Evolutionary conservation across 768 basidiomycete genomes (phyloP).

Genomic region (Trametes cubensis): DNA sequence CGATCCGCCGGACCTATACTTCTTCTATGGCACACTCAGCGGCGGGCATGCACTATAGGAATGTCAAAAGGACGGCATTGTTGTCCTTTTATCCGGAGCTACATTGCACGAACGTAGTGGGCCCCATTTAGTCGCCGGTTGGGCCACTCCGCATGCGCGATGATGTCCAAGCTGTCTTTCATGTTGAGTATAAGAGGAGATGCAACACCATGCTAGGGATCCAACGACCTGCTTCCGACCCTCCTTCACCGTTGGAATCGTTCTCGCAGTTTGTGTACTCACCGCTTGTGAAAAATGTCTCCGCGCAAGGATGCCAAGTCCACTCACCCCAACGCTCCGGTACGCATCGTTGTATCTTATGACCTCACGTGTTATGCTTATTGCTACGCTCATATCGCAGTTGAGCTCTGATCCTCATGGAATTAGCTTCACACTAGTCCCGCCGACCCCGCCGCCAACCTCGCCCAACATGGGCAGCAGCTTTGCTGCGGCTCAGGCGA

Average conservation of each 20-base stretch:
- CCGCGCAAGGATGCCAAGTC: constrained; percentile 3
- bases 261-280: background rate
- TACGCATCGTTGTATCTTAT: background rate
- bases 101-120: background rate
- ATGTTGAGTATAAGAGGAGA: background rate
- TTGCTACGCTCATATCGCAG: background rate
- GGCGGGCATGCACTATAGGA: background rate
- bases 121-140: background rate
- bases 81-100: background rate
- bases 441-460: constrained; percentile 10
- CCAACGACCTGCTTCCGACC: background rate
- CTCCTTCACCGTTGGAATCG: background rate
- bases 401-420: constrained; percentile 12
- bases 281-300: constrained; percentile 1
- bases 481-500: background rate
- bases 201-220: background rate
- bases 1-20: too few species aligned
- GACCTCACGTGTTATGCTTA: background rate
- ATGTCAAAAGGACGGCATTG: background rate
- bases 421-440: constrained; percentile 11
- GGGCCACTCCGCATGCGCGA: constrained; percentile 8
- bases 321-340: constrained; percentile 7
- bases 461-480: constrained; percentile 2
- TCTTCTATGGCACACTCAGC: background rate
- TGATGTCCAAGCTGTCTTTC: background rate